Evolutionary conservation across 2,329 filamentous ascomycete genomes (phyloP), one percentile per base, ranked within the genome.

Genomic region (Periconia macrospinosa): DNA sequence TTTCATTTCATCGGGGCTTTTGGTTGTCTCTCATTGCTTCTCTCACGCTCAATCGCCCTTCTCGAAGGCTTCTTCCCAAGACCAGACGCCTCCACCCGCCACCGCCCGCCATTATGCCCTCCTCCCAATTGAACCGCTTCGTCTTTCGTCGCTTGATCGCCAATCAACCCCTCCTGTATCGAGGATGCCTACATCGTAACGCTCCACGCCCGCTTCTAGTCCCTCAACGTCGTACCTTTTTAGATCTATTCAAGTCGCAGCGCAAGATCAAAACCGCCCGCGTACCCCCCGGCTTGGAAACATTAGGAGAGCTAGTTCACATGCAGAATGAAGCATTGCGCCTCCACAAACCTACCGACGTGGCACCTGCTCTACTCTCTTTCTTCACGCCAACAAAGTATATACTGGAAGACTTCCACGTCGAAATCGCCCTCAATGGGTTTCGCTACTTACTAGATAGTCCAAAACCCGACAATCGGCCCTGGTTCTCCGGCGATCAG

Each of bases 231-330:
- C 78, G 86, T 57, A 81, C 81, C 3, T 85, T 92, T 53, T 81
- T 92, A 63, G 81, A 81, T 23, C 76, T 91, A 45, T 83, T 89
- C 57, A 85, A 86, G 62, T 76, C 84, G 10, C 81, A 85, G 17
- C 80, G 84, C 50, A 71, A 70, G 54, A 74, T 86, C 42, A 87
- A 85, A 69, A 79, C 84, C 19, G 79, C 86, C 47, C 81, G 86
- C 62, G 77, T 86, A 55, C 89, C 86, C 65, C 88, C 85, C 0
- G 92, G 91, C 49, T 83, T 92, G 65, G 84, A 86, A 59, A 83
- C 82, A 15, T 84, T 96, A 76, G 82, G 89, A 63, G 83, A 89
- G 54, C 83, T 91, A 70, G 78, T 83, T 49, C 83, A 84, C 60
- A 83, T 85, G 55, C 76, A 87, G 60, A 79, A 83, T 48, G 82